Conservation (phyloP, 257 asterid genomes). For the Cordia subcordata region DNA sequence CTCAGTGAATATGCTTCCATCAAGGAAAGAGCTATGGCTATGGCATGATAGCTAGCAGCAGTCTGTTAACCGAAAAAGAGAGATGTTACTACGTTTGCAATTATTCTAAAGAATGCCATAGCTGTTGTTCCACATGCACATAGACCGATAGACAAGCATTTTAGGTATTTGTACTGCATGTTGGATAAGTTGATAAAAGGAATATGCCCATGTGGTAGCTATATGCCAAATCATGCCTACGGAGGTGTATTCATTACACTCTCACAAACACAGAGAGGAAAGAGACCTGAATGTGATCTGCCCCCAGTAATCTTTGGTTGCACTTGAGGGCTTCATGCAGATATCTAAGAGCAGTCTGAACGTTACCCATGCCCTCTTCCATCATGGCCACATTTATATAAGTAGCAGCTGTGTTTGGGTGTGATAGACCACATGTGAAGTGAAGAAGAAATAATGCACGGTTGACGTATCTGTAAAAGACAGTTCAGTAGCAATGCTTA, state of each 20-base stretch:
- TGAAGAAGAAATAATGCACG: constrained; percentile 96
- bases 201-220: too few relatives aligned
- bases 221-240: too few relatives aligned
- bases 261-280: background rate
- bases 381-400: constrained; percentile 98
- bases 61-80: constrained; percentile 49
- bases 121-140: background rate
- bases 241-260: too few relatives aligned
- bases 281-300: constrained; percentile 94
- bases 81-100: background rate
- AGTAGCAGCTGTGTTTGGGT: constrained; percentile 99
- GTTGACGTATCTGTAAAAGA: constrained; percentile 76
- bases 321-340: constrained; percentile 99
- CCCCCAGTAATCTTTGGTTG: constrained; percentile 83
- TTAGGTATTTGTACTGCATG: background rate
- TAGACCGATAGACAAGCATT: background rate
- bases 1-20: constrained; percentile 99
- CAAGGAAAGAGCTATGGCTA: constrained; percentile 97
- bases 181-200: constrained; percentile 3
- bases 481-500: background rate
- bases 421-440: constrained; percentile 97
- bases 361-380: constrained; percentile 99
- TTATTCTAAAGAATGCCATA: background rate
- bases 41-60: constrained; percentile 99
- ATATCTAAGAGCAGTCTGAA: constrained; percentile 94